Evolutionary conservation across 768 basidiomycete species (phyloP), one percentile per base, ranked within the genome.

Genomic region (Candolleomyces aberdarensis): DNA sequence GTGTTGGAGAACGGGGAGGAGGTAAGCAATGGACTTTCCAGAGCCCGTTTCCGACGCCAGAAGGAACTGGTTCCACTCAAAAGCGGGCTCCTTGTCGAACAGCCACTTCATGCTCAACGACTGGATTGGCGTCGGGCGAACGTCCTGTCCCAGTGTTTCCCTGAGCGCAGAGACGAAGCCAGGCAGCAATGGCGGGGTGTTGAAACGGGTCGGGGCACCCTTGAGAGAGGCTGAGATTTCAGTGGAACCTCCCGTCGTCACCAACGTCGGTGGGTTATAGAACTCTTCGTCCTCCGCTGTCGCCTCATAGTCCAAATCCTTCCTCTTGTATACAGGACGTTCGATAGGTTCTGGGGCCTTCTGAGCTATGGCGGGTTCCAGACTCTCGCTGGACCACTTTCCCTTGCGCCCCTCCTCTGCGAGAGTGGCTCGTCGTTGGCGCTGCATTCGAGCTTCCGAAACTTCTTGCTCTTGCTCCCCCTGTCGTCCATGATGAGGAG

Each of bases 31-130:
- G 2, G 91, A 94, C 75, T 96, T 96, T 0, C 94, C 94, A 0
- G 92, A 94, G 15, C 95, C 94, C 0, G 93, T 96, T 72, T 96
- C 94, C 0, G 90, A 88, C 0, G 92, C 94, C 1, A 96, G 80
- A 6, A 96, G 81, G 64, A 81, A 87, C 52, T 85, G 77, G 50
- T 76, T 75, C 68, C 76, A 79, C 26, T 69, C 69, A 61, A 72
- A 66, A 61, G 39, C 62, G 56, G 22, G 67, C 55, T 52, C 57
- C 40, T 63, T 39, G 64, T 56, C 72, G 56, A 91, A 70, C 17
- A 92, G 71, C 73, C 87, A 85, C 63, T 88, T 85, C 19, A 94
- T 67, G 20, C 89, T 83, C 51, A 93, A 77, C 0, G 85, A 79
- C 69, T 94, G 92, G n/a, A 96, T 94, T 0, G 87, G 83, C 0